These are phyloP conservation scores for Backusella sp. DNA, from an alignment of 192 early-diverging fungal species.

Conservation along the genomic window DNA sequence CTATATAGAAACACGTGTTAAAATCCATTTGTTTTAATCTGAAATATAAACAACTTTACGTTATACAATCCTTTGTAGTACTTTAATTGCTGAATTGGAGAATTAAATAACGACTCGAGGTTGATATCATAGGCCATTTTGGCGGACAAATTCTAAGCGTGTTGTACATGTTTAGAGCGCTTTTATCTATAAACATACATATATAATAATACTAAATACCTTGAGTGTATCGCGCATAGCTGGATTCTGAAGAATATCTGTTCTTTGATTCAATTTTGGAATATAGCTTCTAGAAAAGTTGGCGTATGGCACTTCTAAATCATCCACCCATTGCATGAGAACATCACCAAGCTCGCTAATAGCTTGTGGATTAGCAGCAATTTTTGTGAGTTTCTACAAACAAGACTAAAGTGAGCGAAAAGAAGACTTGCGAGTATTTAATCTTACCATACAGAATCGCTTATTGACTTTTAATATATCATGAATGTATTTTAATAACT, in stretches of 20 bases:
- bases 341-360: slow-evolving; percentile 33
- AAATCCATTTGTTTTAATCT: neutral
- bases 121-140: slow-evolving; percentile 42
- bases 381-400: slow-evolving; percentile 39
- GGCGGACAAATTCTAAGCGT: slow-evolving; percentile 40
- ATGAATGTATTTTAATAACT: slow-evolving; percentile 42
- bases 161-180: slow-evolving; percentile 10
- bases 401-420: neutral
- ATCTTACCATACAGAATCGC: slow-evolving; percentile 42
- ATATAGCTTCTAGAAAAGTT: slow-evolving; percentile 53
- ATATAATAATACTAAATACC: slow-evolving; percentile 22
- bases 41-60: slow-evolving; percentile 27
- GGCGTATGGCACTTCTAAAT: slow-evolving; percentile 57
- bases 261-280: slow-evolving; percentile 46
- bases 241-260: slow-evolving; percentile 47
- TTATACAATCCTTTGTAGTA: slow-evolving; percentile 59
- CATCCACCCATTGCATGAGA: slow-evolving; percentile 49
- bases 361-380: slow-evolving; percentile 32
- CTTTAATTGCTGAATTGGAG: slow-evolving; percentile 50
- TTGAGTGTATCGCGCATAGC: slow-evolving; percentile 43
- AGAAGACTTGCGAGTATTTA: slow-evolving; percentile 13
- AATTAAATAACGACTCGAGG: slow-evolving; percentile 50
- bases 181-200: neutral
- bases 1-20: slow-evolving; percentile 22
- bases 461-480: slow-evolving; percentile 53